Evolutionary conservation across 2,329 filamentous ascomycete species (phyloP).

Genomic region (Drechmeria coniospora): DNA sequence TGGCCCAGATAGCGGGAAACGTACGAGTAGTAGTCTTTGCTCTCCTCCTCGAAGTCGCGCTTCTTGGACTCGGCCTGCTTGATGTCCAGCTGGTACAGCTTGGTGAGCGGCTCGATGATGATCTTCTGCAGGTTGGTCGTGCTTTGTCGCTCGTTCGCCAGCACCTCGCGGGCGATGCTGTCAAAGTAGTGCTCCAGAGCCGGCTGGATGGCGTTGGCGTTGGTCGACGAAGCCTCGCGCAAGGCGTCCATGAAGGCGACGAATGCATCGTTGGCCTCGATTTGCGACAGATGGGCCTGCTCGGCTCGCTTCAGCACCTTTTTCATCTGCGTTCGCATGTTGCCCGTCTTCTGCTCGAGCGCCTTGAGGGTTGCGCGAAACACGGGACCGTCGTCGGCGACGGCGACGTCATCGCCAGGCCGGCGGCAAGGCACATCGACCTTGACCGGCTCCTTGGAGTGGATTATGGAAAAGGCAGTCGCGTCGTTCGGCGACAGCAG

Average conservation of each 20-base stretch:
- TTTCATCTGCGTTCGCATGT: conserved; percentile 89
- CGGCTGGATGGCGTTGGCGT: conserved; percentile 91
- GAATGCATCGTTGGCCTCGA: conserved; percentile 74
- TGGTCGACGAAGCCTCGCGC: conserved; percentile 74
- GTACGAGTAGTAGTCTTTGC: conserved; percentile 95
- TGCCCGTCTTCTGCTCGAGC: conserved; percentile 88
- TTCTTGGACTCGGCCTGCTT: conserved; percentile 96
- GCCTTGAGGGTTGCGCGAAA: conserved; percentile 96
- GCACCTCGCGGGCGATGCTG: conserved; percentile 83
- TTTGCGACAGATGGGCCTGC: conserved; percentile 64
- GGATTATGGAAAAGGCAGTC: conserved; percentile 11
- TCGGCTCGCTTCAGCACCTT: conserved; percentile 92
- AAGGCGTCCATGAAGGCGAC: conserved; percentile 71
- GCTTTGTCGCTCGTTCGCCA: conserved; percentile 75
- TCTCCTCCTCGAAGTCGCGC: conserved; percentile 96
- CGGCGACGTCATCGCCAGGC: conserved; percentile 70
- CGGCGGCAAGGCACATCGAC: conserved; percentile 79
- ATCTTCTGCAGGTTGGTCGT: conserved; percentile 73
- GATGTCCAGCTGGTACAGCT: conserved; percentile 88
- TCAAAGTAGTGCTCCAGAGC: conserved; percentile 97
- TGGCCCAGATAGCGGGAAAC: conserved; percentile 93
- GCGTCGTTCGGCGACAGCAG: conserved; percentile 23
- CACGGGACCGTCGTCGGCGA: conserved; percentile 81
- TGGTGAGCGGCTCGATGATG: conserved; percentile 86
- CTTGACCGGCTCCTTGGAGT: conserved; percentile 44